A percentile compares a stretch with the other conserved stretches of the same genome.
These are phyloP conservation scores for Cornus suecica DNA, from an alignment of 148 eudicot genomes.

Conservation along the genomic window DNA sequence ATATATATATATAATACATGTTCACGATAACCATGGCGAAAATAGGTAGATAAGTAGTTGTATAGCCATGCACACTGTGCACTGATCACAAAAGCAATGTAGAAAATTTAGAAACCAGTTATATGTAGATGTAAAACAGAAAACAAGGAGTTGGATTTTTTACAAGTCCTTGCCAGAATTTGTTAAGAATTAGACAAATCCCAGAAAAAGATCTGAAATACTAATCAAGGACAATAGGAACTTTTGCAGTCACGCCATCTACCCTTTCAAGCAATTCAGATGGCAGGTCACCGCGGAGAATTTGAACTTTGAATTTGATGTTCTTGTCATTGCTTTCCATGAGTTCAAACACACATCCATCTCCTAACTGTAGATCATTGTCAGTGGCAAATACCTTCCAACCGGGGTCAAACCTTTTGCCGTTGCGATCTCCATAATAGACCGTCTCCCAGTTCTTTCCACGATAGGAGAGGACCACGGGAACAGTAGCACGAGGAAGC, in stretches of 20 bases:
- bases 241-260: conserved; percentile 1
- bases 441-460: conserved; percentile 38
- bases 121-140: too few species aligned
- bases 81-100: too few species aligned
- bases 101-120: too few species aligned
- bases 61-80: too few species aligned
- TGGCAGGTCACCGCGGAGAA: conserved; percentile 37
- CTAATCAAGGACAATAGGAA: conserved; percentile 15
- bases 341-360: conserved; percentile 46
- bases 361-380: conserved; percentile 38
- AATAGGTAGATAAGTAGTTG: too few species aligned
- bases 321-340: conserved; percentile 6
- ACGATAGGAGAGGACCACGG: conserved; percentile 28
- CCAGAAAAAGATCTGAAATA: background rate
- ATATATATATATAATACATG: too few species aligned
- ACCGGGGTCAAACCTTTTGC: conserved; percentile 18
- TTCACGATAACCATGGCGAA: too few species aligned
- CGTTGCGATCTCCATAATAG: conserved; percentile 12
- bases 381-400: conserved; percentile 42
- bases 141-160: too few species aligned
- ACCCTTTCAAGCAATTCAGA: conserved; percentile 8
- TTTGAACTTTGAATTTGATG: conserved; percentile 37
- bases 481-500: conserved; percentile 26
- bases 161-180: background rate
- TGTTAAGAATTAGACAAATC: background rate